phyloP scores from a whole-genome alignment of 495 filamentous ascomycete species.

The Lineolata rhizophorae region DNA sequence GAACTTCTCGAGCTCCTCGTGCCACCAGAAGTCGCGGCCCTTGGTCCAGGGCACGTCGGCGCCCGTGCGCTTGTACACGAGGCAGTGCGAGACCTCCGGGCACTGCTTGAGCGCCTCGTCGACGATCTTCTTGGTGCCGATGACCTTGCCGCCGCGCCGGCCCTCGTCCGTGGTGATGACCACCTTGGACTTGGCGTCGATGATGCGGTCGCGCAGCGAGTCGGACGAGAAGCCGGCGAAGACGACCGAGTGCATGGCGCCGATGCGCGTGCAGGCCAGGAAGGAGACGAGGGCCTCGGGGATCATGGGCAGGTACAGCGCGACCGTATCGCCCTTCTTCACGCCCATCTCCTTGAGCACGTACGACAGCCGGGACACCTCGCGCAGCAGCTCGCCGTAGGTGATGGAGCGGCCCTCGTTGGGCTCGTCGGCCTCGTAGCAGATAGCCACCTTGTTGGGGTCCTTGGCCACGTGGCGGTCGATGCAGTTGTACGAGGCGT shows the following conservation, averaged over 20 bases:
- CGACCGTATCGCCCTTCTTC: slow-evolving; percentile 92
- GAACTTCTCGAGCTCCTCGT: slow-evolving; percentile 93
- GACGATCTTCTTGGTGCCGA: slow-evolving; percentile 97
- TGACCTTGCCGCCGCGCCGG: slow-evolving; percentile 91
- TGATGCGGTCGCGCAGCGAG: slow-evolving; percentile 84
- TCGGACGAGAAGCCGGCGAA: slow-evolving; percentile 97
- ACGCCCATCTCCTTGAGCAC: slow-evolving; percentile 87
- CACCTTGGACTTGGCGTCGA: slow-evolving; percentile 73
- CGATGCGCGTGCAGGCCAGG: slow-evolving; percentile 78
- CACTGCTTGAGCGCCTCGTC: slow-evolving; percentile 96
- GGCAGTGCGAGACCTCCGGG: slow-evolving; percentile 62
- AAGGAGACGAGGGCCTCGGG: slow-evolving; percentile 85
- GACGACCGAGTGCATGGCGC: slow-evolving; percentile 93
- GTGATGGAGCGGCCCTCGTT: slow-evolving; percentile 72
- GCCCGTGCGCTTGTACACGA: slow-evolving; percentile 92
- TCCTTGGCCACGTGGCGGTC: slow-evolving; percentile 88
- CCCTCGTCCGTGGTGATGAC: slow-evolving; percentile 96
- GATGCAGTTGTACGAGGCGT: slow-evolving; percentile 93
- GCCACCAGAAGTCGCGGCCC: slow-evolving; percentile 92
- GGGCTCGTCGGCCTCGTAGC: slow-evolving; percentile 94
- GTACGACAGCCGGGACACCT: slow-evolving; percentile 72
- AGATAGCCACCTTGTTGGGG: slow-evolving; percentile 82
- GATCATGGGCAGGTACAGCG: slow-evolving; percentile 97
- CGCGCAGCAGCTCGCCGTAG: slow-evolving; percentile 79
- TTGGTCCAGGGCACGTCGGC: slow-evolving; percentile 76